Conservation (phyloP, 192 early-diverging fungal genomes). For the Chytriomyces sp. region DNA sequence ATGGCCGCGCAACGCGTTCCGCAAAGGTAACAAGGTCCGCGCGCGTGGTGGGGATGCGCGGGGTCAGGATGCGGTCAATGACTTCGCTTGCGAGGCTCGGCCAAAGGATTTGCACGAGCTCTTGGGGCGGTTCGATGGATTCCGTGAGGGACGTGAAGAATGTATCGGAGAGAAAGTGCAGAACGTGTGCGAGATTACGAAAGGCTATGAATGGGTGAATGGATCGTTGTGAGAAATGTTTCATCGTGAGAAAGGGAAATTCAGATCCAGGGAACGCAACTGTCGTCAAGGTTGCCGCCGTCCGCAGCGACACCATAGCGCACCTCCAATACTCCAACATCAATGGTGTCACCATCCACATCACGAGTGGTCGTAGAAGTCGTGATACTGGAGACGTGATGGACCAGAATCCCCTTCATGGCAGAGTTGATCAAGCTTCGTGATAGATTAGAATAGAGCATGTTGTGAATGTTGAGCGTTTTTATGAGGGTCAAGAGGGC, state of each 20-base stretch:
- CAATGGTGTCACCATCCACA: not conserved
- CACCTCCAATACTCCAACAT: slow-evolving; percentile 1
- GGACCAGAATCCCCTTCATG: not conserved
- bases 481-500: not conserved
- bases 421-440: not conserved
- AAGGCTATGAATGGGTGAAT: too few relatives aligned
- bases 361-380: not conserved
- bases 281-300: not conserved
- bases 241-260: too few relatives aligned
- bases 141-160: not conserved
- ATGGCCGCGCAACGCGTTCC: not conserved
- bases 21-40: not conserved
- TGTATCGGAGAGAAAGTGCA: not conserved
- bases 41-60: slow-evolving; percentile 10
- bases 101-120: slow-evolving; percentile 11
- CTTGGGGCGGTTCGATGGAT: not conserved
- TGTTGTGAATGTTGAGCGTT: not conserved
- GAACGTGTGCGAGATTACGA: not conserved
- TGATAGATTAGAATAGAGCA: slow-evolving; percentile 11
- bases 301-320: not conserved
- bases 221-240: not conserved
- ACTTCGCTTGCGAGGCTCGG: not conserved
- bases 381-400: not conserved
- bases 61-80: slow-evolving; percentile 9
- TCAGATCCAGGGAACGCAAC: too few relatives aligned